These are phyloP conservation scores for Leptodermis oblonga DNA, from an alignment of 257 asterid genomes.

Conservation along the genomic window DNA sequence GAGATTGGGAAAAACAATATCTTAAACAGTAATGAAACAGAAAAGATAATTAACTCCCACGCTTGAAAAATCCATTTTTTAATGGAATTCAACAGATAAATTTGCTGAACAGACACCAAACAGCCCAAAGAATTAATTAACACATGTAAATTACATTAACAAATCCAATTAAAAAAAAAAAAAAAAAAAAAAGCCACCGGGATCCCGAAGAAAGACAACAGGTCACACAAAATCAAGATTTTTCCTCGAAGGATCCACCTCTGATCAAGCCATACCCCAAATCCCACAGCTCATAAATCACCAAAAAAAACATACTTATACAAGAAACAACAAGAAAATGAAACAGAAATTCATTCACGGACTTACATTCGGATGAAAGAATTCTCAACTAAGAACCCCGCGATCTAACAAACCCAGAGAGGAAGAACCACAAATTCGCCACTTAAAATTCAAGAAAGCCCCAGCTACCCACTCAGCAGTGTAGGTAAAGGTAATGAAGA, in stretches of 20 bases:
- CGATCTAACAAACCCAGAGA: conserved; percentile 11
- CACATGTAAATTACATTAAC: background rate
- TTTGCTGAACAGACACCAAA: background rate
- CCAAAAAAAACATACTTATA: background rate
- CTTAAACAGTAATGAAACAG: too few relatives aligned
- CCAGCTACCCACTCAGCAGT: too few relatives aligned
- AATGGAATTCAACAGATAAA: too few relatives aligned
- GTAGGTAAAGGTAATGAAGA: background rate
- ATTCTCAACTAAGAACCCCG: background rate
- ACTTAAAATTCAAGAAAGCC: too few relatives aligned
- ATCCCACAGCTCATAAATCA: background rate
- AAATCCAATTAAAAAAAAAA: background rate
- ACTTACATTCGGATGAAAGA: background rate
- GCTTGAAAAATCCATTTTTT: background rate
- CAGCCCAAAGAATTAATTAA: background rate
- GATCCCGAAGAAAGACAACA: background rate
- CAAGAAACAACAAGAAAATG: background rate
- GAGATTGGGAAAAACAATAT: too few relatives aligned
- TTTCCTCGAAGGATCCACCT: background rate
- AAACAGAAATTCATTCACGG: background rate
- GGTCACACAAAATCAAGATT: background rate
- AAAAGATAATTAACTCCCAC: background rate
- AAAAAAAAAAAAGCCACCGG: too few relatives aligned
- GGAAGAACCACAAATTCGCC: background rate
- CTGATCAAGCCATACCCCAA: background rate